A percentile compares a stretch with the other conserved stretches of the same genome.
Conservation (phyloP, 2,329 filamentous ascomycete genomes). For the Phaeosphaeriaceae sp. region DNA sequence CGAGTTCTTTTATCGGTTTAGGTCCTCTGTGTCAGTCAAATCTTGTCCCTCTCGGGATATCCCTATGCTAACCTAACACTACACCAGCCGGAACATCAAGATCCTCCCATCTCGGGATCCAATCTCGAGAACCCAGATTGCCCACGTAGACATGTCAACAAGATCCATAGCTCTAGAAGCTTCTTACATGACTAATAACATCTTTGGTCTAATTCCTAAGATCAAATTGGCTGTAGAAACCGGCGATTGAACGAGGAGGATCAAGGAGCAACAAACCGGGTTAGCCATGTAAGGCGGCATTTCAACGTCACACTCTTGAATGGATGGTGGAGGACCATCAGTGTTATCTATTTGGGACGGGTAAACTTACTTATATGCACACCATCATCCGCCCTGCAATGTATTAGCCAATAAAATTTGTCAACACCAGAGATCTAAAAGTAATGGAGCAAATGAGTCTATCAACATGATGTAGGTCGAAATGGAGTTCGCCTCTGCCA, state of each 20-base stretch:
- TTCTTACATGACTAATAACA: slow-evolving; percentile 13
- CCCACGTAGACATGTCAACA: slow-evolving; percentile 29
- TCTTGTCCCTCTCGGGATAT: too few relatives aligned
- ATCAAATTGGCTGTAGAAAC: slow-evolving; percentile 14
- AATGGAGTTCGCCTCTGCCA: background rate
- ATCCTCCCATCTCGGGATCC: slow-evolving; percentile 24
- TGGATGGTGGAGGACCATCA: too few relatives aligned
- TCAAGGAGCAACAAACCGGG: too few relatives aligned
- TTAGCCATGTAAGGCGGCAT: too few relatives aligned
- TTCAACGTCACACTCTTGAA: too few relatives aligned
- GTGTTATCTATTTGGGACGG: too few relatives aligned
- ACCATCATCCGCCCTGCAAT: too few relatives aligned
- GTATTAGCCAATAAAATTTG: too few relatives aligned
- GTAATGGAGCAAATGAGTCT: background rate
- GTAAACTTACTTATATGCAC: too few relatives aligned
- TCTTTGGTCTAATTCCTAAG: slow-evolving; percentile 29
- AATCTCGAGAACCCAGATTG: slow-evolving; percentile 26
- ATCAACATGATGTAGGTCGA: background rate
- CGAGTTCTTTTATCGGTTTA: slow-evolving; percentile 19
- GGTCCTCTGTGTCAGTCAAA: slow-evolving; percentile 24
- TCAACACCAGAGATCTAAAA: too few relatives aligned
- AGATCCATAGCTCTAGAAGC: slow-evolving; percentile 19
- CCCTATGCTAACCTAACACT: slow-evolving; percentile 1
- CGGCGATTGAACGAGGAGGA: slow-evolving; percentile 1
- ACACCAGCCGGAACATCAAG: slow-evolving; percentile 22